Evolutionary conservation across 2,329 filamentous ascomycete genomes (phyloP), one percentile per base, ranked within the genome.

Genomic region (Emmonsiellopsis sp.): DNA sequence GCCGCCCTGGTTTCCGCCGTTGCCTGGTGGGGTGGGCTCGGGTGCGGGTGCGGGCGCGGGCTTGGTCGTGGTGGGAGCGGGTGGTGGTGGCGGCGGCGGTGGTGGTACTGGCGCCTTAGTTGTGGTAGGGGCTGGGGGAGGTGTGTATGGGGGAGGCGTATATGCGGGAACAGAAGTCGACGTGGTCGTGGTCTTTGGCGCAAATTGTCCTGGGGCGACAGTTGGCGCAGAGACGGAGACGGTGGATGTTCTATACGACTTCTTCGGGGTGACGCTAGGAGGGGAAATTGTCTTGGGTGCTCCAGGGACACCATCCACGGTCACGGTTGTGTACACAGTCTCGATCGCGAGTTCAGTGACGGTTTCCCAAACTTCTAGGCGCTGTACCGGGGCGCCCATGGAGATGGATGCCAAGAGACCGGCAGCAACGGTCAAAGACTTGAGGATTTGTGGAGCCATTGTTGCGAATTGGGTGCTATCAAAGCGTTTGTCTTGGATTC

Each of bases 231-330:
- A 41, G 50, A 51, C 54, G 16, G 50, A 34, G 26, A 59, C 46
- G 4, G 59, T 59, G 11, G 56, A 53, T 15, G 42, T 31, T 32
- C 34, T 43, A 7, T 9, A 9, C 37, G 34, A 8, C 15, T 40
- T 46, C 16, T 7, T 6, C 26, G 32, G 42, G 30, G 53, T 53
- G 44, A 53, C 31, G 35, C 31, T 41, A n/a, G 67, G 66, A 31
- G 68, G 69, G 47, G 62, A 61, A 44, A 70, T 73, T 13, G 76
- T 75, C 54, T 71, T 68, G 51, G 73, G 67, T 32, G 80, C 74
- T 50, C 52, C 56, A 26, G 79, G 74, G 20, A 73, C 73, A 60
- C 81, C 83, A 52, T 68, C 73, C 15, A 72, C 67, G 37, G 68
- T 69, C 38, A 67, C 65, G 26, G 70, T 67, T 26, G 67, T 67